Base-by-base conservation (phyloP, 164 flowering plant species). In the Dillenia turbinata region DNA sequence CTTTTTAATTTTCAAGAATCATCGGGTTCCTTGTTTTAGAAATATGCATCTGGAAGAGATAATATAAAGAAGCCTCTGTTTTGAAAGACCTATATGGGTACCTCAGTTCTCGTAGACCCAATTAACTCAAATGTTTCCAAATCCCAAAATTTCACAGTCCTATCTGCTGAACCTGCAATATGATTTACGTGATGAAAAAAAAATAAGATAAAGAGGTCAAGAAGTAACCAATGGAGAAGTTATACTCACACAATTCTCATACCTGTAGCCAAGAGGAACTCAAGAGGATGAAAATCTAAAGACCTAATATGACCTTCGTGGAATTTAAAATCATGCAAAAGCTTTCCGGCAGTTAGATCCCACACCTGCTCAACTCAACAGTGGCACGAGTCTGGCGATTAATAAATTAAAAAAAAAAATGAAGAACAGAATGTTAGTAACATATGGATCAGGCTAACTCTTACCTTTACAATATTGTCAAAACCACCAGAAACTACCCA, bases 321-420 rank as follows among this genome's bases (percentile, higher is more conserved):
- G 69, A 80, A 83, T 68, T 83, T 88, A 64, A 90, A 84, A 66
- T 90, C 97, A 66, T 90, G 95, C 77, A 90, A 72, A 58, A 86
- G 88, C 78, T 90, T 90, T 69, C 97, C 97, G 68, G 97, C 95
- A 46, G 97, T 90, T 15, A 90, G 77, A 86, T 90, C 97, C 97
- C 97, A 90, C 57, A 88, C 75, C 97, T 90, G 74, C 56, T 49
- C 19, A 69, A 10, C 40, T 33, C 40, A 33, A 60, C 44, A 17
- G 10, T 47, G 44, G 33, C 5, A 45, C 56, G 53, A 44, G 4
- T 16, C 55, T 54, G 63, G n/a, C 49, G 44, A 40, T 45, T 54
- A 9, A 24, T 44, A 22, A 12, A 49, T 14, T 8, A 8, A 33
- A 65, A 11, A 17, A 13, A 19, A 24, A 44, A 26, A 26, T 19